Evolutionary conservation across 352 stramenopile genomes (phyloP).

Genomic region (Globisporangium perplexum): DNA sequence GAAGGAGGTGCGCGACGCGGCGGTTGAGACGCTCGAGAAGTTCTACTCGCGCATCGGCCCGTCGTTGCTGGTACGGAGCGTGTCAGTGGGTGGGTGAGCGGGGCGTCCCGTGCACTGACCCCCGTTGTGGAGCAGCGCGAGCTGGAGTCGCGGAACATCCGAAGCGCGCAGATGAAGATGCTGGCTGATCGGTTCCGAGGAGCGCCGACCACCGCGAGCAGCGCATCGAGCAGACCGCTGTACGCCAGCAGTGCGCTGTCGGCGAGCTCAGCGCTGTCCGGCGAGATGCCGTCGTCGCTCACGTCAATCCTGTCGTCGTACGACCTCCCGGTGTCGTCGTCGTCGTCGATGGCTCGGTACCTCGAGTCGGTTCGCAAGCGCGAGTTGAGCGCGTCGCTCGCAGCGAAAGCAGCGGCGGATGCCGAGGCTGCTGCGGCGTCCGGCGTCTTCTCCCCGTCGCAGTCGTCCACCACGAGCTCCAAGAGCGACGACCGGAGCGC

Average conservation of each 20-base stretch:
- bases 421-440: constrained; percentile 1
- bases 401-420: constrained; percentile 21
- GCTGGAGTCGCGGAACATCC: constrained; percentile 71
- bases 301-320: constrained; percentile 48
- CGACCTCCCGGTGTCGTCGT: constrained; percentile 31
- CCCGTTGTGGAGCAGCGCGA: constrained; percentile 39
- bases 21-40: constrained; percentile 57
- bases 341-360: constrained; percentile 51
- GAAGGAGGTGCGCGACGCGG: constrained; percentile 78
- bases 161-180: constrained; percentile 69
- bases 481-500: constrained; percentile 12
- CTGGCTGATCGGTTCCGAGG: constrained; percentile 46
- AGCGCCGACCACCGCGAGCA: constrained; percentile 7
- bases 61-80: constrained; percentile 48
- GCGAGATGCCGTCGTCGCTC: constrained; percentile 14
- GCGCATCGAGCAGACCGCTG: background rate
- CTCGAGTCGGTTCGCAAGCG: constrained; percentile 39
- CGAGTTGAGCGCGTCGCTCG: constrained; percentile 19
- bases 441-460: constrained; percentile 33
- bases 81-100: too few species aligned
- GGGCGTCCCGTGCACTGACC: too few species aligned
- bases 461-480: constrained; percentile 33
- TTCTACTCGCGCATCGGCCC: constrained; percentile 69
- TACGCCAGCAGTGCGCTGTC: background rate
- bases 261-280: background rate